Percentiles rank a stretch among this genome's conserved stretches.
These are phyloP conservation scores for Mortierella antarctica DNA, from an alignment of 192 early-diverging fungal genomes.

Conservation along the genomic window DNA sequence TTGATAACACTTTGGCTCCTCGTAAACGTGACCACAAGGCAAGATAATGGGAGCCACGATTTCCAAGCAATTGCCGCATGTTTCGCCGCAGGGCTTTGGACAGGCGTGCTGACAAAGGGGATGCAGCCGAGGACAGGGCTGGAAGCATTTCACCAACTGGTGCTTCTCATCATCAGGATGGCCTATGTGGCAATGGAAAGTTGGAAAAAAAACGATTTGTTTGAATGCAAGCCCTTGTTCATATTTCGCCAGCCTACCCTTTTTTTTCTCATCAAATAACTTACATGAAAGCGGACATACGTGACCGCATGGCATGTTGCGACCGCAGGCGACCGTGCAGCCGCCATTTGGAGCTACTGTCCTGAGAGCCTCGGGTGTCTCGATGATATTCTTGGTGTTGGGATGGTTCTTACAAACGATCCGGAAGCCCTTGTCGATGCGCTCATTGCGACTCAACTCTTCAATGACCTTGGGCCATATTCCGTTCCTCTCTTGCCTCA, in stretches of 20 bases:
- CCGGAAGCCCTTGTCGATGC: conserved; percentile 56
- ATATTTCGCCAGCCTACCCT: background rate
- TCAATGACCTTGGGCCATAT: conserved; percentile 60
- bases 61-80: conserved; percentile 58
- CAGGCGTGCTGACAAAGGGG: conserved; percentile 59
- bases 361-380: conserved; percentile 32
- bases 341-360: conserved; percentile 63
- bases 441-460: conserved; percentile 31
- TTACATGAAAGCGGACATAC: conserved; percentile 52
- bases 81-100: conserved; percentile 54
- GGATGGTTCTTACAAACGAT: conserved; percentile 62
- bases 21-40: conserved; percentile 33
- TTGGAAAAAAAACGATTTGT: background rate
- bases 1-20: conserved; percentile 33
- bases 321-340: conserved; percentile 57
- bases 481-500: conserved; percentile 28
- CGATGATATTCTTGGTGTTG: conserved; percentile 31
- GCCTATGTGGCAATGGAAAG: conserved; percentile 12
- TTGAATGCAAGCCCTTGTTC: background rate
- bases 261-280: background rate
- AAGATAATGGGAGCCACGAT: conserved; percentile 22
- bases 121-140: conserved; percentile 56
- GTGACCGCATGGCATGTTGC: conserved; percentile 63
- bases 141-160: conserved; percentile 52
- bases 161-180: conserved; percentile 64